phyloP scores from a whole-genome alignment of 768 basidiomycete species.

The Suillus placidus region DNA sequence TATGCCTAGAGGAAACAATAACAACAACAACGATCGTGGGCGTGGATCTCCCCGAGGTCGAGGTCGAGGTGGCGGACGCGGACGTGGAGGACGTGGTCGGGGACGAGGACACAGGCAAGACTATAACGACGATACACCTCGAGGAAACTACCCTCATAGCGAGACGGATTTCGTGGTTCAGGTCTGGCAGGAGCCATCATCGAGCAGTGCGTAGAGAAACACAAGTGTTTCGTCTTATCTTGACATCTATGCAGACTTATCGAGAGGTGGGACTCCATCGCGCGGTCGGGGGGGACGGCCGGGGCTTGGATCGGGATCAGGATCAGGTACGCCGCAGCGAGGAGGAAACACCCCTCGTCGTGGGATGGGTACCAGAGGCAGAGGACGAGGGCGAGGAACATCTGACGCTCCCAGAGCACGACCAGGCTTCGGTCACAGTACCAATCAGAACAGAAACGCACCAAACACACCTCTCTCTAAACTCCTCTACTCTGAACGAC shows the following conservation, averaged over 20 bases:
- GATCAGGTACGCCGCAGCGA: conserved; percentile 1
- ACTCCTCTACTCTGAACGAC: conserved; percentile 58
- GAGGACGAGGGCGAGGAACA: conserved; percentile 28
- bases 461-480: conserved; percentile 55
- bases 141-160: conserved; percentile 24
- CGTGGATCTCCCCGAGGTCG: conserved; percentile 28
- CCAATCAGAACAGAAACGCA: conserved; percentile 23
- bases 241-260: conserved; percentile 15
- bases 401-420: conserved; percentile 6
- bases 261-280: conserved; percentile 10
- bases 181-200: conserved; percentile 21
- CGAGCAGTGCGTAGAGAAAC: conserved; percentile 19
- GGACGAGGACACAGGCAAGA: background rate
- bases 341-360: conserved; percentile 6
- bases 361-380: conserved; percentile 15
- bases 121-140: background rate
- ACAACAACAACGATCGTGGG: conserved; percentile 20
- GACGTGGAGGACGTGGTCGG: conserved; percentile 16
- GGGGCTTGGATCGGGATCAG: conserved; percentile 17
- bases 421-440: conserved; percentile 13
- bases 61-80: conserved; percentile 23
- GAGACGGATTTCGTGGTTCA: conserved; percentile 31
- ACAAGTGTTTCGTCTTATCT: conserved; percentile 1
- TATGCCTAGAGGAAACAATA: conserved; percentile 25
- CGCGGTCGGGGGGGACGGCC: conserved; percentile 12